Evolutionary conservation across 2,329 filamentous ascomycete genomes (phyloP), one percentile per base, ranked within the genome.

Genomic region (Plenodomus biglobosus): DNA sequence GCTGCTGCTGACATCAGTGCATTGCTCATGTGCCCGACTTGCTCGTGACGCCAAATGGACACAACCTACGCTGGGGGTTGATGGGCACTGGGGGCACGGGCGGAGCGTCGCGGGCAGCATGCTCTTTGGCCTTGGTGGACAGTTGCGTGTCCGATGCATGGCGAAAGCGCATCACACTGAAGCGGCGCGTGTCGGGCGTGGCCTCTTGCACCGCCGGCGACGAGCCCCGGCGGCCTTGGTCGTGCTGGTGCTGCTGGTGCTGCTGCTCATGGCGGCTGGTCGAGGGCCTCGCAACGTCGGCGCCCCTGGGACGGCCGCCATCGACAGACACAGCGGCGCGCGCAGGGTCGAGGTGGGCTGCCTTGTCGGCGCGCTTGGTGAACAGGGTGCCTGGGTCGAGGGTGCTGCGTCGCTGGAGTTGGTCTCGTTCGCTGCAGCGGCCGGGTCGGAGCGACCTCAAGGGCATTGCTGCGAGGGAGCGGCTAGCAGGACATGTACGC

Each of bases 61-160:
- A 38, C 40, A 52, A n/a, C 60, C 24, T 59, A 59, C 55, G 58
- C 38, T 41, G 42, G 38, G 54, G 44, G 13, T 48, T 44, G 18
- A 74, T 70, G 19, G 69, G 70, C 50, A 76, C 57, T 7, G 65
- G 50, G 27, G 75, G 75, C 42, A 78, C 65, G 8, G 75, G 40
- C 27, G 52, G 52, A 11, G 50, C 48, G 0, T 36, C 74, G 57
- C 83, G 84, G 78, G 80, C 30, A 75, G 81, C 67, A 77, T 90
- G 85, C 62, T 87, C 82, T 69, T 86, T 91, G 43, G 87, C 86
- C 68, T 84, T 83, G 22, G 85, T 78, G 10, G 90, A 90, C 52
- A 97, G 76, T 71, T 96, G 91, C 42, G 91, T 88, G 74, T 97
- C 92, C 8, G 92, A 96, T 53, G 90, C 92, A 80, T 96, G 92